Conservation (phyloP, 2,329 filamentous ascomycete genomes). For the Talaromyces sp. region DNA sequence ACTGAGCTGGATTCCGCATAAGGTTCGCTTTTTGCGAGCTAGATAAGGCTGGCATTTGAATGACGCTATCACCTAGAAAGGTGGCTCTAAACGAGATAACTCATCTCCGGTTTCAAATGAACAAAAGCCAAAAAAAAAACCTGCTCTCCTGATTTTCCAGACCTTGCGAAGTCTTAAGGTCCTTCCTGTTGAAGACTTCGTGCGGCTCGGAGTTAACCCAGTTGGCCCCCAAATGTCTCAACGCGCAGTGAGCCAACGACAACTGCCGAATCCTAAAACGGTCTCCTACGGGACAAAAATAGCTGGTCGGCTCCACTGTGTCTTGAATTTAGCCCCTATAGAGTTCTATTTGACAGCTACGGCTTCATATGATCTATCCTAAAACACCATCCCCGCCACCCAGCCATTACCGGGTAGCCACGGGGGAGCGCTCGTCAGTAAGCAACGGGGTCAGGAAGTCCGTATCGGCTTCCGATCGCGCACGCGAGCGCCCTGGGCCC, state of each 20-base stretch:
- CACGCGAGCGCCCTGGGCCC: background rate
- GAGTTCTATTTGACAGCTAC: background rate
- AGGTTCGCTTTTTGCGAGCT: background rate
- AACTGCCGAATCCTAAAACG: background rate
- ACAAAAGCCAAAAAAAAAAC: too few species aligned
- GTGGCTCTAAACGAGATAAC: background rate
- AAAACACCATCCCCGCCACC: background rate
- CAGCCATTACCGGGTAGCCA: background rate
- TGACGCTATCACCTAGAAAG: background rate
- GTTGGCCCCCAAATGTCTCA: slow-evolving; percentile 19
- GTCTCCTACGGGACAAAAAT: slow-evolving; percentile 15
- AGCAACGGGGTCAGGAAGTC: slow-evolving; percentile 35
- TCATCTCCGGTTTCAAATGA: too few species aligned
- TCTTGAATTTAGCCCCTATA: slow-evolving; percentile 17
- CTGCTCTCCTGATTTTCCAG: too few species aligned
- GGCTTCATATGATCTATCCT: background rate
- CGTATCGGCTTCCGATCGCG: slow-evolving; percentile 10
- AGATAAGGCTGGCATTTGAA: background rate
- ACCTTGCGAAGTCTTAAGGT: too few species aligned
- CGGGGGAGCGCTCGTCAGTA: slow-evolving; percentile 8
- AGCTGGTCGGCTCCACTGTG: slow-evolving; percentile 8
- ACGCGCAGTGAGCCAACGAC: slow-evolving; percentile 1
- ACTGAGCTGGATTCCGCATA: background rate
- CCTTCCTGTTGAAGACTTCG: background rate
- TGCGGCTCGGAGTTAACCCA: background rate